Evolutionary conservation across 768 basidiomycete genomes (phyloP).

Genomic region (Amanita thiersii): DNA sequence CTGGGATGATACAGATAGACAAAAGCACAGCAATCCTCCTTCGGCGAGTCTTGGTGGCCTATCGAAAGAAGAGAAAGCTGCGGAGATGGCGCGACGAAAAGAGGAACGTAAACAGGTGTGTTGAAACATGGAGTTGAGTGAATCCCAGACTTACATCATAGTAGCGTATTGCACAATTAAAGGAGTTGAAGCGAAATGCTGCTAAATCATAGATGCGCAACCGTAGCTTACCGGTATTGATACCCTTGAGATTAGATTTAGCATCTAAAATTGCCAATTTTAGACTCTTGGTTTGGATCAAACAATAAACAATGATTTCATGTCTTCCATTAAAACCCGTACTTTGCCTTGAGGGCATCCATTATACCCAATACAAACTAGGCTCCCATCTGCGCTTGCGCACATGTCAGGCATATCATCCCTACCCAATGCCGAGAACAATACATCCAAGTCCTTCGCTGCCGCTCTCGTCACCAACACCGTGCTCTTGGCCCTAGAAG

Average conservation of each 20-base stretch:
- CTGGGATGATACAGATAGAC: slow-evolving; percentile 15
- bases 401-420: too few relatives aligned
- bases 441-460: slow-evolving; percentile 42
- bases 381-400: too few relatives aligned
- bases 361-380: too few relatives aligned
- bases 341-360: too few relatives aligned
- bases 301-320: too few relatives aligned
- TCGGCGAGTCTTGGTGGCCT: slow-evolving; percentile 34
- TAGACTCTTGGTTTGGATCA: too few relatives aligned
- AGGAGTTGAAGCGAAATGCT: slow-evolving; percentile 68
- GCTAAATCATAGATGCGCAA: slow-evolving; percentile 17
- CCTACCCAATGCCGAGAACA: too few relatives aligned
- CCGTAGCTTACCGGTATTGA: too few relatives aligned
- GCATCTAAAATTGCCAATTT: too few relatives aligned
- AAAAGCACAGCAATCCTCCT: background rate
- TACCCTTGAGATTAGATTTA: too few relatives aligned
- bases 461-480: slow-evolving; percentile 54
- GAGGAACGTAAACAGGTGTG: slow-evolving; percentile 87
- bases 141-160: slow-evolving; percentile 1
- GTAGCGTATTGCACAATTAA: slow-evolving; percentile 71
- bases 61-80: slow-evolving; percentile 88
- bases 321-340: too few relatives aligned
- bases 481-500: slow-evolving; percentile 34
- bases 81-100: slow-evolving; percentile 86
- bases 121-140: slow-evolving; percentile 5